Conservation (phyloP, 768 basidiomycete genomes). For the Lactifluus hygrophoroides region DNA sequence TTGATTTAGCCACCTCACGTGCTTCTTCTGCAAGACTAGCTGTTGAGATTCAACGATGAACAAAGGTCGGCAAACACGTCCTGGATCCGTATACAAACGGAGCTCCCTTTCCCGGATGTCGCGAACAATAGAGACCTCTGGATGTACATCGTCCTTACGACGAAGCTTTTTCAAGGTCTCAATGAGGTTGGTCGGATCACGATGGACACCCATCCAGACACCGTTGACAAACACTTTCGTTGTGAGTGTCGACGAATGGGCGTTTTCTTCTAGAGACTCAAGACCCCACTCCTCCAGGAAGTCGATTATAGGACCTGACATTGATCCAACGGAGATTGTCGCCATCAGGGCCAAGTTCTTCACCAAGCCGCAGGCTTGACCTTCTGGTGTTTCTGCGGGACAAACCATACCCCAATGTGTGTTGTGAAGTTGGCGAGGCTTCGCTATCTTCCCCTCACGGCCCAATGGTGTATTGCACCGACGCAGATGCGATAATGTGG, state of each 20-base stretch:
- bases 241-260: constrained; percentile 68
- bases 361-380: constrained; percentile 97
- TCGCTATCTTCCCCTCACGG: constrained; percentile 97
- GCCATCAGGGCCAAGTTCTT: constrained; percentile 98
- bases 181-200: constrained; percentile 86
- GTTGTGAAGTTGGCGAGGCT: constrained; percentile 97
- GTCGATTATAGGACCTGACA: constrained; percentile 93
- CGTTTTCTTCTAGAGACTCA: constrained; percentile 90
- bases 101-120: constrained; percentile 96
- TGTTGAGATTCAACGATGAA: constrained; percentile 95
- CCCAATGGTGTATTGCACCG: constrained; percentile 98
- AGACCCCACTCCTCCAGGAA: constrained; percentile 99
- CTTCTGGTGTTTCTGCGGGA: constrained; percentile 98
- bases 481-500: constrained; percentile 94
- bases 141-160: constrained; percentile 88
- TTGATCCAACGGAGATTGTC: constrained; percentile 95
- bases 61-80: constrained; percentile 91
- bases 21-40: constrained; percentile 73
- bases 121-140: constrained; percentile 94
- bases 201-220: constrained; percentile 99
- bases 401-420: constrained; percentile 99
- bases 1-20: constrained; percentile 63
- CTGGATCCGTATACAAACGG: constrained; percentile 91
- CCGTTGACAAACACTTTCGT: constrained; percentile 99
- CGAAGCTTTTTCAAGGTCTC: constrained; percentile 89